Percentiles rank a stretch among this genome's conserved stretches.
Evolutionary conservation across 495 filamentous ascomycete species (phyloP).

Genomic region (Bacidia rubella): DNA sequence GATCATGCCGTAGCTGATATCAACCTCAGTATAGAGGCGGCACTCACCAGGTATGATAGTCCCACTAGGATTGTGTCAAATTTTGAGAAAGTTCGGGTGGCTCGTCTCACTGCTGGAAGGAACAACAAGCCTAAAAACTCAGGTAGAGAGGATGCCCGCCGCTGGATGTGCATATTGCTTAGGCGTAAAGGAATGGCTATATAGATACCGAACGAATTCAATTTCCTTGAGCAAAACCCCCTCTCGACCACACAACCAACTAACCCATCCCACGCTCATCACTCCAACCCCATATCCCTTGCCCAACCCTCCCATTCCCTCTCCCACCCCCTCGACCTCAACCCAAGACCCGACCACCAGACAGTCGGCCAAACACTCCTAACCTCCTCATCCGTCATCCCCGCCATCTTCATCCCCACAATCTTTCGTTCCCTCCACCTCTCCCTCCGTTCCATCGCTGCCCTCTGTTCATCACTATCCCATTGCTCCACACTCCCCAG

Average conservation of each 20-base stretch:
- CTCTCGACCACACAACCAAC: neutral
- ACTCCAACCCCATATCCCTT: neutral
- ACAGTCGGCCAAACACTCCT: neutral
- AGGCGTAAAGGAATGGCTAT: neutral
- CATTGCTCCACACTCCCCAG: neutral
- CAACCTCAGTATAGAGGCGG: no score
- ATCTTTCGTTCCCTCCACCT: constrained; percentile 1
- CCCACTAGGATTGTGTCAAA: no score
- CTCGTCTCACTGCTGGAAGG: no score
- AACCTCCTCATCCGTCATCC: constrained; percentile 5
- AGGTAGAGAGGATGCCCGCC: neutral
- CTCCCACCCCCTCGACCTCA: constrained; percentile 6
- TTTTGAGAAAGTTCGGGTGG: no score
- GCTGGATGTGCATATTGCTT: neutral
- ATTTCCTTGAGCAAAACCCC: neutral
- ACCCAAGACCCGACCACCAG: constrained; percentile 4
- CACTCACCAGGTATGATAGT: no score
- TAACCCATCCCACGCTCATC: neutral
- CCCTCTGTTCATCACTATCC: neutral
- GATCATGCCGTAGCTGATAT: no score
- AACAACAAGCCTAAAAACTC: neutral
- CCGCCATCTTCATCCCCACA: constrained; percentile 4
- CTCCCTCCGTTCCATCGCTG: constrained; percentile 8
- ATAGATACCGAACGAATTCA: neutral
- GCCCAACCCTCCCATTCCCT: neutral